These are phyloP conservation scores for Klebsormidium nitens DNA, from an alignment of 139 green algal species.

Conservation along the genomic window DNA sequence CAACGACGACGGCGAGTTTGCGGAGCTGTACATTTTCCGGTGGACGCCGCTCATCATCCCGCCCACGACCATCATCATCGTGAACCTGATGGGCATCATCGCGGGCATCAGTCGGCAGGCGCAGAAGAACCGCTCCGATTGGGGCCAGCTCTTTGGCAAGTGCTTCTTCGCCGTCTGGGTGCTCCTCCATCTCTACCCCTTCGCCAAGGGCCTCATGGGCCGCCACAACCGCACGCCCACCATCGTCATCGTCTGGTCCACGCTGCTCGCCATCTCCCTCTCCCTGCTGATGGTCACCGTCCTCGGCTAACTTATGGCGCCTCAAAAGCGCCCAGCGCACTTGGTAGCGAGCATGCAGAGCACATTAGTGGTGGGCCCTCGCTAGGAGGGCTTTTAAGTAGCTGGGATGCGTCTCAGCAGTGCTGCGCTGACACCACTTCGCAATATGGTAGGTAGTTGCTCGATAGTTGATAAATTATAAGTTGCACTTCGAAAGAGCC, in stretches of 20 bases:
- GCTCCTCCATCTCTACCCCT: constrained; percentile 27
- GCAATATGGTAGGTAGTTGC: no score
- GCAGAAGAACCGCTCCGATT: no score
- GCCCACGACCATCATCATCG: constrained; percentile 15
- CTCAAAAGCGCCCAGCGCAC: no score
- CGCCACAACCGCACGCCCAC: constrained; percentile 22
- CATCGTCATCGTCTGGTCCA: constrained; percentile 30
- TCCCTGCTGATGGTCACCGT: constrained; percentile 34
- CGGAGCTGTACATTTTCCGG: constrained; percentile 21
- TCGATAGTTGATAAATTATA: no score
- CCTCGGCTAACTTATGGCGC: no score
- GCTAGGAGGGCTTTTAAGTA: no score
- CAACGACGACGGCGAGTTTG: constrained; percentile 26
- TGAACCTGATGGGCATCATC: constrained; percentile 30
- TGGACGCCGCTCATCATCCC: constrained; percentile 25
- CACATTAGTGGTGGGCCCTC: no score
- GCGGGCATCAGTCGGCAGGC: no score
- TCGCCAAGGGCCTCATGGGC: constrained; percentile 11
- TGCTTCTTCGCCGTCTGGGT: constrained; percentile 27
- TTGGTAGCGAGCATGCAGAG: no score
- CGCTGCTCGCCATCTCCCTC: constrained; percentile 30
- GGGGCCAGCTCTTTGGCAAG: constrained; percentile 10
- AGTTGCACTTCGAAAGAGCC: no score
- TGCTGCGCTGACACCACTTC: no score
- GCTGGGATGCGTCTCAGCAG: no score